Evolutionary conservation across 1,284 basidiomycete species (phyloP).

Genomic region (Tilletia setariae): DNA sequence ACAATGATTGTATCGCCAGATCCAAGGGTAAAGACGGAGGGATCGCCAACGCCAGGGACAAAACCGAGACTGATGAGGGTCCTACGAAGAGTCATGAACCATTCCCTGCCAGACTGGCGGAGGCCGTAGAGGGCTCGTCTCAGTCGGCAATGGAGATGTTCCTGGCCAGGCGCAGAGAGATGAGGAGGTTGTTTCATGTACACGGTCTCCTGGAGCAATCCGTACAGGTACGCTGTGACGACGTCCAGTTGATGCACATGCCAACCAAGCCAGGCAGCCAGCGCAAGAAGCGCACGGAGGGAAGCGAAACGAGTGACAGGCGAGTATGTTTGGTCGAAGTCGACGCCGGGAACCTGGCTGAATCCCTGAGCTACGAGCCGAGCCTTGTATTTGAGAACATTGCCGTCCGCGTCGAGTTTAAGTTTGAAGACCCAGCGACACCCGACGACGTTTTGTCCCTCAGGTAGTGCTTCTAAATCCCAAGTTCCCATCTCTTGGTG

Average conservation of each 20-base stretch:
- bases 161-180: not conserved
- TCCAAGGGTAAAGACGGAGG: not conserved
- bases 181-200: constrained; percentile 1
- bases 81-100: not conserved
- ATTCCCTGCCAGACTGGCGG: not conserved
- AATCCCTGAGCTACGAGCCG: too few species aligned
- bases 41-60: not conserved
- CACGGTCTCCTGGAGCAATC: not conserved
- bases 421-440: constrained; percentile 12
- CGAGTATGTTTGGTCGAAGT: constrained; percentile 15
- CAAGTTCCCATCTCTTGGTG: too few species aligned
- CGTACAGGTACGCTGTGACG: constrained; percentile 4
- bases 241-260: constrained; percentile 16
- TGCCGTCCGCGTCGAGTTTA: too few species aligned
- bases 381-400: too few species aligned
- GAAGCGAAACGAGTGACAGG: constrained; percentile 5
- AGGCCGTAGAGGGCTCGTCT: not conserved
- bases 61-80: constrained; percentile 1
- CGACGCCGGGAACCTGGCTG: too few species aligned
- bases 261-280: not conserved
- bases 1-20: not conserved
- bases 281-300: constrained; percentile 6
- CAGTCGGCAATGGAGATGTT: not conserved
- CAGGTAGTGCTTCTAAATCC: not conserved
- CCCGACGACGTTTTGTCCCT: not conserved